Evolutionary conservation across 805 yeast species (phyloP).

Genomic region (Komagataella pastoris): DNA sequence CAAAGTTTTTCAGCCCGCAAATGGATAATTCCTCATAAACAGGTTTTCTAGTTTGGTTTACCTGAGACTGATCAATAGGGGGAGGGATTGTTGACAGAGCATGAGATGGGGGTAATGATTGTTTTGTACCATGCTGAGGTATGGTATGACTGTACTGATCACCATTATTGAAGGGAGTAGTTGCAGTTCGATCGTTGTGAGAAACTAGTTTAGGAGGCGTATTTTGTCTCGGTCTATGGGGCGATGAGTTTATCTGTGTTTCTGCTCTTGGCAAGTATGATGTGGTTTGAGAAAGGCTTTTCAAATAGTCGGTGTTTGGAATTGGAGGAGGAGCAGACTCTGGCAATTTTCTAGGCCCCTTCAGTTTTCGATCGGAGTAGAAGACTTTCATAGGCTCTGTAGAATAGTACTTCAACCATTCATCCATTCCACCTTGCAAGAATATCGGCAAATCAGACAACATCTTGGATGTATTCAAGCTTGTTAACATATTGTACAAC

Average conservation of each 20-base stretch:
- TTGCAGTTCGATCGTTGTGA: not conserved
- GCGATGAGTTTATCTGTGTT: not conserved
- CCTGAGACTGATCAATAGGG: not conserved
- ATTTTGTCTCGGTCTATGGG: not conserved
- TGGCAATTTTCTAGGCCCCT: not conserved
- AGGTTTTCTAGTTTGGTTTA: not conserved
- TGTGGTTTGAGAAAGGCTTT: not conserved
- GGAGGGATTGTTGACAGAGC: not conserved
- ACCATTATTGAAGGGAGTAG: not conserved
- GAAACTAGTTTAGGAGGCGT: not conserved
- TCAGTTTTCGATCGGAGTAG: not conserved
- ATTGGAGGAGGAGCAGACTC: conserved; percentile 4
- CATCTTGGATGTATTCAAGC: conserved; percentile 2
- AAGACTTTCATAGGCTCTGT: not conserved
- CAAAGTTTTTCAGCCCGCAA: conserved; percentile 54
- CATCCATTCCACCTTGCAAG: conserved; percentile 30
- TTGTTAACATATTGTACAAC: conserved; percentile 9
- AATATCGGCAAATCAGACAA: conserved; percentile 13
- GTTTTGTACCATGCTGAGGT: not conserved
- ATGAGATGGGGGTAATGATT: not conserved
- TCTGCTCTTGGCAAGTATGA: not conserved
- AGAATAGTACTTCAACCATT: conserved; percentile 24
- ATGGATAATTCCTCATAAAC: conserved; percentile 29
- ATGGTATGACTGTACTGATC: not conserved
- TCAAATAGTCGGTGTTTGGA: conserved; percentile 2